A percentile compares a stretch with the other conserved stretches of the same genome.
phyloP scores from a whole-genome alignment of 805 yeast genomes.

The Yarrowia osloensis region DNA sequence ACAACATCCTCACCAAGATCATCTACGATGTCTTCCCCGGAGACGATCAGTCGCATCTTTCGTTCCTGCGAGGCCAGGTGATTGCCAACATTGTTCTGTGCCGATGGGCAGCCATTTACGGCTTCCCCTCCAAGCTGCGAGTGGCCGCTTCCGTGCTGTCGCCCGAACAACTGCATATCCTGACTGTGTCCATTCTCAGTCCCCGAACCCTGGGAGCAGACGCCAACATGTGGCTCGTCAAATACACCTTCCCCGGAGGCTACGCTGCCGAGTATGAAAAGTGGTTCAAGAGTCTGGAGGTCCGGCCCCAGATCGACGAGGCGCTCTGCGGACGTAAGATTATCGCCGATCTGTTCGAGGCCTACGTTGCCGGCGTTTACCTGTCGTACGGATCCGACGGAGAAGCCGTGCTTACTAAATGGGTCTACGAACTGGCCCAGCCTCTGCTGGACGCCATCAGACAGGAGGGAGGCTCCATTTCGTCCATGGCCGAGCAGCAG shows the following conservation, averaged over 20 bases:
- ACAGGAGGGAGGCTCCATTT: slow-evolving; percentile 30
- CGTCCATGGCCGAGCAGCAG: slow-evolving; percentile 16
- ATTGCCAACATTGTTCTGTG: slow-evolving; percentile 73
- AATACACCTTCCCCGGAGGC: slow-evolving; percentile 7
- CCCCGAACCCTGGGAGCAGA: slow-evolving; percentile 3
- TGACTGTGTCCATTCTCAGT: slow-evolving; percentile 2
- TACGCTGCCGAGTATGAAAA: slow-evolving; percentile 10
- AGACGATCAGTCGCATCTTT: slow-evolving; percentile 78
- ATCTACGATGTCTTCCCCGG: slow-evolving; percentile 66
- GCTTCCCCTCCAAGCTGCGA: slow-evolving; percentile 36
- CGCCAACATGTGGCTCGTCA: slow-evolving; percentile 17
- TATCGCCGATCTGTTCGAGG: slow-evolving; percentile 89
- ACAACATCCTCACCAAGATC: slow-evolving; percentile 68
- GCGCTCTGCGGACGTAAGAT: slow-evolving; percentile 49
- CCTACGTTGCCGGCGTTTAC: slow-evolving; percentile 83
- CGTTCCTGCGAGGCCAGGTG: slow-evolving; percentile 66
- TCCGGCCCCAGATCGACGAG: slow-evolving; percentile 12
- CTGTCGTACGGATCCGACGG: slow-evolving; percentile 53
- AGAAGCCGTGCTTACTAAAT: slow-evolving; percentile 36
- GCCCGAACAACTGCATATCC: slow-evolving; percentile 36
- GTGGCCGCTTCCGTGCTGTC: slow-evolving; percentile 44
- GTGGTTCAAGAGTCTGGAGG: not conserved
- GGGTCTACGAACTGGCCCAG: slow-evolving; percentile 42
- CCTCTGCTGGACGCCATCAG: slow-evolving; percentile 36
- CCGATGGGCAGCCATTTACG: slow-evolving; percentile 69